Percentiles rank a stretch among this genome's conserved stretches.
phyloP scores from a whole-genome alignment of 163 green algal genomes.

The Scenedesmus sp. region DNA sequence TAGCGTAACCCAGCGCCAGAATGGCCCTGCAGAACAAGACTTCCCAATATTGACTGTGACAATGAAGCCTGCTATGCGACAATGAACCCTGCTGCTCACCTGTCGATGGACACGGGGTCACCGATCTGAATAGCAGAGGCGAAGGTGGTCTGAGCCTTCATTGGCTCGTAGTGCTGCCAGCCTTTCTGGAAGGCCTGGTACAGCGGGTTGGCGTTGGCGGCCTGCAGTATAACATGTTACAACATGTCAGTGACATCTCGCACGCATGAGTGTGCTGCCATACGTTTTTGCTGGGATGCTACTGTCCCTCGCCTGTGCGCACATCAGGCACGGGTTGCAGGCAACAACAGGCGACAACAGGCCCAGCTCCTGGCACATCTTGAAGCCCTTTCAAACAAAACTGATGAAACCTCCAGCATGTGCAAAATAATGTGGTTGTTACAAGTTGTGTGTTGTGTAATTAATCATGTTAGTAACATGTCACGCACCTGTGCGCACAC shows the following conservation, averaged over 20 bases:
- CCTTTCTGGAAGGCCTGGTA: slow-evolving; percentile 94
- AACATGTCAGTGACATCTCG: background rate
- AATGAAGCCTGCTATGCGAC: no score
- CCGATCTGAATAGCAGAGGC: slow-evolving; percentile 99
- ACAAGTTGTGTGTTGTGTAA: background rate
- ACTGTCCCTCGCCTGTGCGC: slow-evolving; percentile 72
- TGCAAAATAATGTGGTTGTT: background rate
- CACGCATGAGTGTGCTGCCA: background rate
- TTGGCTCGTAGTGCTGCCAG: slow-evolving; percentile 87
- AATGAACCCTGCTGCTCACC: background rate
- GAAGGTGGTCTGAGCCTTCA: slow-evolving; percentile 97
- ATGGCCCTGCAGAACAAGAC: slow-evolving; percentile 69
- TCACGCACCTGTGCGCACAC: slow-evolving; percentile 85
- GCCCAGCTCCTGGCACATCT: slow-evolving; percentile 92
- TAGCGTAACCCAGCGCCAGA: slow-evolving; percentile 86
- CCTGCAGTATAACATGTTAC: slow-evolving; percentile 57
- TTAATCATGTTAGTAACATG: background rate
- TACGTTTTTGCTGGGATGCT: no score
- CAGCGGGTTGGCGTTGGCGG: slow-evolving; percentile 96
- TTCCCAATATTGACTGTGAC: no score
- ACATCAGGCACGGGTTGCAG: slow-evolving; percentile 93
- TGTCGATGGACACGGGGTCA: slow-evolving; percentile 98
- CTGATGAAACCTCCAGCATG: no score
- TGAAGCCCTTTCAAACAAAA: slow-evolving; percentile 98
- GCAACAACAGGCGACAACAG: slow-evolving; percentile 73